phyloP scores from a whole-genome alignment of 2,329 filamentous ascomycete genomes.

The Camptophora hylomeconis region DNA sequence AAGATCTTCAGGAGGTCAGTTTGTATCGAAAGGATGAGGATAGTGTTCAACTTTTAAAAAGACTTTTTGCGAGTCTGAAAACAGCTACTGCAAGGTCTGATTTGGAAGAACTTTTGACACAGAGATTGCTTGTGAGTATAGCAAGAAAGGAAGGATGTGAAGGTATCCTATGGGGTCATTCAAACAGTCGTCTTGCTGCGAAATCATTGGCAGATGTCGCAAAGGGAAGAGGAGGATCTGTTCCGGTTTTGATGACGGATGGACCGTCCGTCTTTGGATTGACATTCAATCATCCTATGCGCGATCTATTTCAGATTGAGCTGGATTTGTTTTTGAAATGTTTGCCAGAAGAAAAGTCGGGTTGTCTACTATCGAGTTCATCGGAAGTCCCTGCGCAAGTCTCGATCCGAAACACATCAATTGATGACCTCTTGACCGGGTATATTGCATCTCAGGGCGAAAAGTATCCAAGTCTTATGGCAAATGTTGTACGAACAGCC shows the following conservation, averaged over 20 bases:
- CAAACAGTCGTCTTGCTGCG: constrained; percentile 76
- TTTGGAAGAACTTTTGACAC: constrained; percentile 55
- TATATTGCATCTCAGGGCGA: constrained; percentile 81
- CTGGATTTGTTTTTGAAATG: constrained; percentile 50
- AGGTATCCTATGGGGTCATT: constrained; percentile 69
- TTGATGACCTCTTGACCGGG: constrained; percentile 77
- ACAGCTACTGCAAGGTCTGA: constrained; percentile 68
- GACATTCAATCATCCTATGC: constrained; percentile 63
- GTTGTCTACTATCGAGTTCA: constrained; percentile 18
- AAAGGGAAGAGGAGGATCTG: constrained; percentile 72
- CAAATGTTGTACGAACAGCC: constrained; percentile 89
- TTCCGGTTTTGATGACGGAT: constrained; percentile 74
- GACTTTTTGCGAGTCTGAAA: constrained; percentile 47
- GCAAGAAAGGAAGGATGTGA: constrained; percentile 50
- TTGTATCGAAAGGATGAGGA: constrained; percentile 12
- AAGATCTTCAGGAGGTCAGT: constrained; percentile 9
- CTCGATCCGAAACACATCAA: constrained; percentile 60
- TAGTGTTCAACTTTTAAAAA: constrained; percentile 36
- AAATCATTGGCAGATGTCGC: constrained; percentile 76
- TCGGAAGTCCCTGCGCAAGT: constrained; percentile 16
- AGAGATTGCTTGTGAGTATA: constrained; percentile 55
- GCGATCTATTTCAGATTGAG: constrained; percentile 76
- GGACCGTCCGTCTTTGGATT: constrained; percentile 48
- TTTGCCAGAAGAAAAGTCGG: constrained; percentile 27
- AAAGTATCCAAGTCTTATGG: constrained; percentile 79